Evolutionary conservation across 805 yeast genomes (phyloP), one percentile per base, ranked within the genome.

Genomic region (Candida ponderosae): DNA sequence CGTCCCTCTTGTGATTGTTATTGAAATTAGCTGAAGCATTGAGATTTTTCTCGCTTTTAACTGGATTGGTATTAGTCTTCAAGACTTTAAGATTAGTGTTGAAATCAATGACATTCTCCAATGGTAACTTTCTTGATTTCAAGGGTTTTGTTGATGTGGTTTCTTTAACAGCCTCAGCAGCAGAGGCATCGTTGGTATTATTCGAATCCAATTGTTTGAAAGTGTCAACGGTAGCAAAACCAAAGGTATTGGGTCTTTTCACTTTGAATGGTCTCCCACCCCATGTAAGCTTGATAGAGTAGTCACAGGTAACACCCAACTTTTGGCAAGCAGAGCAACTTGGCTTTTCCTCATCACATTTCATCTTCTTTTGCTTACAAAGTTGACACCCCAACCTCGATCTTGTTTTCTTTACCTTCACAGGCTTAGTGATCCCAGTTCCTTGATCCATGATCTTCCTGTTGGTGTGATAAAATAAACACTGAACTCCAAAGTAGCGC

Each of bases 271-370:
- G 85, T 34, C 88, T 57, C 0, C 89, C 89, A 16, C 86, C 88
- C 90, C 90, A 83, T 0, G 76, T 70, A 24, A 82, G 60, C 42
- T 68, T 72, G 9, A 82, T 47, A 4, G 79, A 62, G 46, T 82
- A 83, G 49, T 81, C 88, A 56, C 93, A 82, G 2, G 46, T 41
- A 14, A 57, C 54, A 1, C 59, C 56, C 3, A 68, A 56, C 42
- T 71, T 75, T 1, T 50, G 30, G 51, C 94, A 83, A 40, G 70
- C 65, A 1, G 68, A 47, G 48, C 94, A 83, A 0, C 49, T 41
- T 0, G 93, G 93, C 49, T 77, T 79, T 16, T 37, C 43, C 52
- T 82, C 90, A 46, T 79, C 81, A 50, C 94, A 83, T 54, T 83
- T 81, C 27, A 77, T 69, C 51, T 79, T 80, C 23, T 73, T 57